Evolutionary conservation across 1,284 basidiomycete genomes (phyloP).

Genomic region (Cryptococcus deneoformans): DNA sequence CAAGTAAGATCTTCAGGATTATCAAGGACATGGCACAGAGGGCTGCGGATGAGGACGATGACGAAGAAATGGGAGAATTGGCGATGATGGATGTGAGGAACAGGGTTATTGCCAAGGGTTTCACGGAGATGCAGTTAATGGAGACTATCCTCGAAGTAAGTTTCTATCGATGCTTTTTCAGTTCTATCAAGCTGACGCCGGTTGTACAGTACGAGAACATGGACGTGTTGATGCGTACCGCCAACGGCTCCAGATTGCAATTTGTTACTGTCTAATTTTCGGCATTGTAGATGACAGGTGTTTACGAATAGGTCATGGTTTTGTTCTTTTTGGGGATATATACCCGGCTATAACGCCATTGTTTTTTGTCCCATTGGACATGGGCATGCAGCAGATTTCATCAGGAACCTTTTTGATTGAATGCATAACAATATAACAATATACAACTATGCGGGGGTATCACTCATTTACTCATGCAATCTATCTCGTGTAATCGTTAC

Average conservation of each 20-base stretch:
- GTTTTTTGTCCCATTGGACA: not conserved
- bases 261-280: slow-evolving; percentile 37
- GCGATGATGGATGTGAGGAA: slow-evolving; percentile 79
- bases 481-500: not conserved
- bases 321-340: not conserved
- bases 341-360: not conserved
- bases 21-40: slow-evolving; percentile 75
- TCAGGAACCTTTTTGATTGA: not conserved
- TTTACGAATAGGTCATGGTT: not conserved
- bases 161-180: slow-evolving; percentile 7
- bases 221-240: slow-evolving; percentile 69
- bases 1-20: slow-evolving; percentile 81
- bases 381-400: not conserved
- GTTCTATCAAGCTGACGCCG: not conserved
- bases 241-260: slow-evolving; percentile 69
- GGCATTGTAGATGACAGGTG: no score
- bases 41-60: slow-evolving; percentile 58
- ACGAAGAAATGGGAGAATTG: slow-evolving; percentile 60
- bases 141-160: slow-evolving; percentile 74
- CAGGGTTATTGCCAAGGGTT: slow-evolving; percentile 78
- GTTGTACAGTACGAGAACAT: slow-evolving; percentile 71
- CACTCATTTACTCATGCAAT: not conserved
- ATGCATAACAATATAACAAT: not conserved
- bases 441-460: not conserved
- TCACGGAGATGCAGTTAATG: slow-evolving; percentile 84